These are phyloP conservation scores for Lipomyces japonicus DNA, from an alignment of 805 yeast species.

Conservation along the genomic window DNA sequence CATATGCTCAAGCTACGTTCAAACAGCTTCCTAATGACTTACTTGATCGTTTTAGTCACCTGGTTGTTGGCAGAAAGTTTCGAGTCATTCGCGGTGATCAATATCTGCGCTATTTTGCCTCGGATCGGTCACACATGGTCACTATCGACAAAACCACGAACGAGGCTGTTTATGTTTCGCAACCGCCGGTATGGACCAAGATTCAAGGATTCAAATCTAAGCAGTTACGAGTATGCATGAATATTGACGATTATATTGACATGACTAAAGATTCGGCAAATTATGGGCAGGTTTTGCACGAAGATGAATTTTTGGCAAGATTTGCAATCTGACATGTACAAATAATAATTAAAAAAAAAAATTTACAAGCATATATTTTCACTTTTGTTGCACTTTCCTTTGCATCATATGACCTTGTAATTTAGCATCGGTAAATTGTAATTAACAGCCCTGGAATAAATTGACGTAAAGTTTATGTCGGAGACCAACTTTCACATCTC, in stretches of 20 bases:
- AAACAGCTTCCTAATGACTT: neutral
- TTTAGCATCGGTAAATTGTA: too few relatives aligned
- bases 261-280: neutral
- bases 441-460: too few relatives aligned
- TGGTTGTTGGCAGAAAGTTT: neutral
- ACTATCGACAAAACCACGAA: neutral
- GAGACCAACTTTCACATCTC: too few relatives aligned
- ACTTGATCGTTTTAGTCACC: neutral
- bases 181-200: conserved; percentile 7
- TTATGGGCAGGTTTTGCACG: neutral
- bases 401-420: too few relatives aligned
- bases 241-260: neutral
- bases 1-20: conserved; percentile 5
- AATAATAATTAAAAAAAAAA: neutral
- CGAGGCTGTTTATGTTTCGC: neutral
- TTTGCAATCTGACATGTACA: neutral
- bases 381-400: too few relatives aligned
- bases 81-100: conserved; percentile 3
- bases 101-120: conserved; percentile 12
- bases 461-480: too few relatives aligned
- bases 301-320: neutral
- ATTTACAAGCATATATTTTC: neutral
- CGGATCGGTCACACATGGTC: conserved; percentile 23
- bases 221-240: conserved; percentile 3
- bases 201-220: conserved; percentile 4